Base-by-base conservation (phyloP, 2,329 filamentous ascomycete genomes). In the Sporothrix luriei region DNA sequence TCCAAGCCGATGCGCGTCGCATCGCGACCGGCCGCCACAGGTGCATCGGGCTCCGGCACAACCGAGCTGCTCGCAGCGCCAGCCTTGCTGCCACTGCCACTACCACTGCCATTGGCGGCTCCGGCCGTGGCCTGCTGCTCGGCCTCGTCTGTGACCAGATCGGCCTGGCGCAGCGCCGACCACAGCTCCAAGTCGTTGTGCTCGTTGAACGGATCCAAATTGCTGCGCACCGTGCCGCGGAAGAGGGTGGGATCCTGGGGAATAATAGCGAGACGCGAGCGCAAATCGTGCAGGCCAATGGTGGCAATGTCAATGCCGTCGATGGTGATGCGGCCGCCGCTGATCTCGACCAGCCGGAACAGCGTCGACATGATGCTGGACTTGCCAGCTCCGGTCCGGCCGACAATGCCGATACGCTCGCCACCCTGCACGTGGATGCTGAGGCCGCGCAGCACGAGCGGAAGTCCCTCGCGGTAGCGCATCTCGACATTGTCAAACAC, bases 161-260 rank as follows among this genome's bases (percentile, higher is more conserved):
- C 90, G 2, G 91, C 90, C 76, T 94, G 90, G 1, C 91, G 88
- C 0, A 95, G 83, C 0, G 91, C 91, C 0, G 86, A 87, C 91
- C 91, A 94, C 3, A 95, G 85, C 74, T 90, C 90, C 14, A 92
- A 83, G 75, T 95, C 92, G 0, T 85, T 87, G 79, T 94, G 91
- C 79, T 94, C 89, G 77, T 85, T 82, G 80, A 95, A 95, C 0
- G 92, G 92, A 74, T 95, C 92, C 3, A 95, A 84, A 74, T 95
- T 95, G 76, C 85, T 88, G 65, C 92, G 86, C 51, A 95, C 88
- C 0, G 92, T 94, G 71, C 92, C 92, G 68, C 86, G 87, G 86
- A 95, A 94, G 26, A 95, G 84, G 0, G 91, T 94, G 0, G 92
- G 91, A 74, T 95, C 92, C 76, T 95, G 92, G 0, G 92, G 92